phyloP scores from a whole-genome alignment of 2,329 filamentous ascomycete species.

The Colletotrichum sublineola region DNA sequence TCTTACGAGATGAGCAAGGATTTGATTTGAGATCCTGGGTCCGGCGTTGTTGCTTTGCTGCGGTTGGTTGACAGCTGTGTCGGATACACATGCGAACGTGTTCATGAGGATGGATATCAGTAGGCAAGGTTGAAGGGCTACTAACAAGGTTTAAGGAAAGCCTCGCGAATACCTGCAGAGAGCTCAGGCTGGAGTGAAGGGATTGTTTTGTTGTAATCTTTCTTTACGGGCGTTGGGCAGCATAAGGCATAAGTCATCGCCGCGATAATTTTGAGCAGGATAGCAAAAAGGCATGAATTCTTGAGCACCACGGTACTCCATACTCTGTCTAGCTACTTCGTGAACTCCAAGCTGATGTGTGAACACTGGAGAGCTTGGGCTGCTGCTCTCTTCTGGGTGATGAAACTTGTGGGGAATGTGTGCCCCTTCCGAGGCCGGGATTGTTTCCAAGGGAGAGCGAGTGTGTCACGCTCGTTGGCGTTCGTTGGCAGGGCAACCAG shows the following conservation, averaged over 20 bases:
- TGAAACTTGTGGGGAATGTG: neutral
- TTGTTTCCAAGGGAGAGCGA: neutral
- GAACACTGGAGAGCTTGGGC: neutral
- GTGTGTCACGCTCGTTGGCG: neutral
- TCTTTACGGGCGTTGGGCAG: conserved; percentile 36
- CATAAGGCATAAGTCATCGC: conserved; percentile 32
- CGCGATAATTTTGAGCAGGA: conserved; percentile 33
- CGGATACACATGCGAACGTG: conserved; percentile 38
- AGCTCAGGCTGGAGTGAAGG: conserved; percentile 7
- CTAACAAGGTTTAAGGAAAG: conserved; percentile 15
- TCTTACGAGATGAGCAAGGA: conserved; percentile 72
- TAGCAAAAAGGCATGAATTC: conserved; percentile 6
- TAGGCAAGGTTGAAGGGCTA: conserved; percentile 17
- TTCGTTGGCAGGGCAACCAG: conserved; percentile 7
- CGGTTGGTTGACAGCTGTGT: conserved; percentile 37
- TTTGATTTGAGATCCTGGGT: conserved; percentile 52
- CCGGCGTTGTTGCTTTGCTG: conserved; percentile 34
- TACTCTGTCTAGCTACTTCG: neutral
- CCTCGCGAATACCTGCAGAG: conserved; percentile 24
- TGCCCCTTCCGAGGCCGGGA: neutral
- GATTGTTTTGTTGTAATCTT: neutral
- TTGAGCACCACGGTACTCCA: neutral
- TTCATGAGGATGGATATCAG: conserved; percentile 36
- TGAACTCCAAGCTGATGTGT: no score
- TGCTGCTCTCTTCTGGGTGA: neutral